Evolutionary conservation across 2,329 filamentous ascomycete species (phyloP).

Genomic region (Epichloe festucae): DNA sequence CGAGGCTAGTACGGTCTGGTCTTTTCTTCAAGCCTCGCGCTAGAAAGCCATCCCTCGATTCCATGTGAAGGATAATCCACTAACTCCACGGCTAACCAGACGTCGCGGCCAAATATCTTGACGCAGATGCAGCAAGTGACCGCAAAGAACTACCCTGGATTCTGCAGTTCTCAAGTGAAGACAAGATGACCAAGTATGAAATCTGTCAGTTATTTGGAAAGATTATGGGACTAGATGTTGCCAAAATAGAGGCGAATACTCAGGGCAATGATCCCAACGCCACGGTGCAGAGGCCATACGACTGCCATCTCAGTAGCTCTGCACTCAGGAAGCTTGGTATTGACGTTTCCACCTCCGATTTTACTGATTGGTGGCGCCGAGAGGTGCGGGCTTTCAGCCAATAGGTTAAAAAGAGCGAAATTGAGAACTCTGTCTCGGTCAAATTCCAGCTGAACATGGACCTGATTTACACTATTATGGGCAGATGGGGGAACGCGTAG

Average conservation of each 20-base stretch:
- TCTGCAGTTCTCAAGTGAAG: slow-evolving; percentile 78
- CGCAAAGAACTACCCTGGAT: slow-evolving; percentile 44
- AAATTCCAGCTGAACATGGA: neutral
- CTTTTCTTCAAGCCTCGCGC: neutral
- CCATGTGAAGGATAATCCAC: neutral
- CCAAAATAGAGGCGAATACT: slow-evolving; percentile 54
- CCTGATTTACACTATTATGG: neutral
- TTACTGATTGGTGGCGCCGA: slow-evolving; percentile 68
- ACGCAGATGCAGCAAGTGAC: slow-evolving; percentile 28
- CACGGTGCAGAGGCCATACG: slow-evolving; percentile 67
- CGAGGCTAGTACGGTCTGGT: neutral
- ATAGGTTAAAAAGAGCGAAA: slow-evolving; percentile 17
- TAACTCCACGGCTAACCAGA: slow-evolving; percentile 32
- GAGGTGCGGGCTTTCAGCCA: slow-evolving; percentile 47
- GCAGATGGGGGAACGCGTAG: neutral
- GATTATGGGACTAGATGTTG: slow-evolving; percentile 62
- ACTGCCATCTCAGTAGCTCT: slow-evolving; percentile 74
- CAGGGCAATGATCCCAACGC: slow-evolving; percentile 61
- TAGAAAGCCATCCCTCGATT: neutral
- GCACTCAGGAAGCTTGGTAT: slow-evolving; percentile 61
- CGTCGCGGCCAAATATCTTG: slow-evolving; percentile 55
- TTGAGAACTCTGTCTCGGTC: no score
- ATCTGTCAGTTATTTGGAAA: slow-evolving; percentile 69
- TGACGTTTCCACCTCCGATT: slow-evolving; percentile 60
- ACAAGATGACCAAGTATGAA: slow-evolving; percentile 78